Percentiles rank a stretch among this genome's conserved stretches.
These are phyloP conservation scores for Mrakia gelida DNA, from an alignment of 768 basidiomycete species.

Conservation along the genomic window DNA sequence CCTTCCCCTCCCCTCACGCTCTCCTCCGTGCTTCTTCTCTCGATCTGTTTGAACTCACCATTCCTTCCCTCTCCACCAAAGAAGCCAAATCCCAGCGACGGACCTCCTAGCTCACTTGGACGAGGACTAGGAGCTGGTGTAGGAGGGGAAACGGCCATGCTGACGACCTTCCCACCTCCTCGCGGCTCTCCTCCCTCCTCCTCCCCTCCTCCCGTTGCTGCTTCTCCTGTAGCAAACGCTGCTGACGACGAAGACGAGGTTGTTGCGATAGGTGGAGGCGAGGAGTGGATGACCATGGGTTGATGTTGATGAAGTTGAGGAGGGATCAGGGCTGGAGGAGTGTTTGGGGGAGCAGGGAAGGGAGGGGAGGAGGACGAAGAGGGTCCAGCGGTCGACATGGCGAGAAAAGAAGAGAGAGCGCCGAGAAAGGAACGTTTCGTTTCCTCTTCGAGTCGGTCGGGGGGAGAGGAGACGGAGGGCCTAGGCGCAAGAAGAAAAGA, in stretches of 20 bases:
- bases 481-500: background rate
- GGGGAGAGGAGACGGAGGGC: background rate
- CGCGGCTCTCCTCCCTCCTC: background rate
- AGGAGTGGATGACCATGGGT: background rate
- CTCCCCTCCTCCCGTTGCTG: background rate
- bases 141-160: conserved; percentile 25
- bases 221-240: background rate
- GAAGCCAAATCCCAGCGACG: background rate
- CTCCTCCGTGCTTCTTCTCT: background rate
- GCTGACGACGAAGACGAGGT: background rate
- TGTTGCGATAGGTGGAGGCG: background rate
- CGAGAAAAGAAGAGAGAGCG: background rate
- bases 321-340: background rate
- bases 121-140: conserved; percentile 29
- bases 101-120: conserved; percentile 2
- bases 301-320: background rate
- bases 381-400: background rate
- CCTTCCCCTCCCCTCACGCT: too few relatives aligned
- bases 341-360: background rate
- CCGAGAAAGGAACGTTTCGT: background rate
- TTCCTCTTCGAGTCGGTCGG: background rate
- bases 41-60: background rate
- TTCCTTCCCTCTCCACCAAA: background rate
- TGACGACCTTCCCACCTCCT: background rate
- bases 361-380: background rate